Conservation (phyloP, 257 asterid genomes). For the Solanum clarkiae region DNA sequence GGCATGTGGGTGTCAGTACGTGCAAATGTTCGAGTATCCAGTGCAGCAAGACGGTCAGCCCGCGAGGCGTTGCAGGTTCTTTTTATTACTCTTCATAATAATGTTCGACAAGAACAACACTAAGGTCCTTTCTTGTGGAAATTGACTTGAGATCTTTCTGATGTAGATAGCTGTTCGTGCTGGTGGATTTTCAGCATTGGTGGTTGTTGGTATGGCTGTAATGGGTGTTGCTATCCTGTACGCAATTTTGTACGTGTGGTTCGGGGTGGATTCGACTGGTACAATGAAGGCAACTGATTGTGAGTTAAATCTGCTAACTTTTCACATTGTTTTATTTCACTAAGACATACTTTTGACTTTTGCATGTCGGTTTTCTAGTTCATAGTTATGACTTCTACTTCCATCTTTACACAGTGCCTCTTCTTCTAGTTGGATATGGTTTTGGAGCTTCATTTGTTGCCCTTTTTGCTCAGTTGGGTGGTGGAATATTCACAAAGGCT, state of each 20-base stretch:
- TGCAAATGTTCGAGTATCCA: constrained; percentile 95
- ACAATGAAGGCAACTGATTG: constrained; percentile 86
- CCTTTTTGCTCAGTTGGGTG: constrained; percentile 98
- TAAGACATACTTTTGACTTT: background rate
- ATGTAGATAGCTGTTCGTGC: constrained; percentile 96
- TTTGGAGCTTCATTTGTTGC: constrained; percentile 99
- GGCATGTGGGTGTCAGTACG: constrained; percentile 99
- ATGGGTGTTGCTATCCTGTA: constrained; percentile 84
- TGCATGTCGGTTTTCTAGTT: background rate
- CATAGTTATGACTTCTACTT: background rate
- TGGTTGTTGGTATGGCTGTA: constrained; percentile 99
- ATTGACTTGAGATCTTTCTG: constrained; percentile 10
- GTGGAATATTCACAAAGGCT: constrained; percentile 94
- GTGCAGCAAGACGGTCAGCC: constrained; percentile 98
- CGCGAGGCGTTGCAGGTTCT: constrained; percentile 94
- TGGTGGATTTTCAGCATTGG: constrained; percentile 97
- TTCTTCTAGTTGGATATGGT: constrained; percentile 97
- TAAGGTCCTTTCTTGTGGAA: background rate
- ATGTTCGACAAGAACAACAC: constrained; percentile 1
- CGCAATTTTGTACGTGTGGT: constrained; percentile 74
- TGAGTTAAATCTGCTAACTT: constrained; percentile 30
- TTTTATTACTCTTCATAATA: constrained; percentile 5
- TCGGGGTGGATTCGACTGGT: constrained; percentile 87
- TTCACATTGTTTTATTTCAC: background rate
- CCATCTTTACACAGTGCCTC: constrained; percentile 59